Conservation (phyloP, 2,329 filamentous ascomycete genomes). For the Phyllosticta citrichinensis region DNA sequence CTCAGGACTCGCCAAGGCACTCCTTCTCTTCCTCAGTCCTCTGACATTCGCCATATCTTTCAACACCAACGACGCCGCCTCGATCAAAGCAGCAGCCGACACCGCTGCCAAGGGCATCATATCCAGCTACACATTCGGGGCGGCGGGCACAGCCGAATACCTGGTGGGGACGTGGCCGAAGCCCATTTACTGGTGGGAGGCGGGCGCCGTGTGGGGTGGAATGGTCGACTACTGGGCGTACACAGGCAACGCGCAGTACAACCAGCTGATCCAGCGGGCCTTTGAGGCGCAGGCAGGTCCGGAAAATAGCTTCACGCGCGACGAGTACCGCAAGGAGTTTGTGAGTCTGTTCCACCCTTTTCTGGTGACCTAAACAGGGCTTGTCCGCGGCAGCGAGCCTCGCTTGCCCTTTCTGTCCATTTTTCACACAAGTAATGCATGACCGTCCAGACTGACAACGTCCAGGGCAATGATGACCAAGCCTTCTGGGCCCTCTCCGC, state of each 20-base stretch:
- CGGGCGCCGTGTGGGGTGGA: constrained; percentile 29
- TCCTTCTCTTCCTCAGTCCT: background rate
- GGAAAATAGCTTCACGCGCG: constrained; percentile 60
- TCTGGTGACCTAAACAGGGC: background rate
- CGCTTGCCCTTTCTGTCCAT: too few species aligned
- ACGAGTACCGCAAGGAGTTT: constrained; percentile 13
- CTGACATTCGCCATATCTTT: background rate
- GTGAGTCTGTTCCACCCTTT: constrained; percentile 15
- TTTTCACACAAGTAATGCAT: too few species aligned
- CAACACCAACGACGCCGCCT: background rate
- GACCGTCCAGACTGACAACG: background rate
- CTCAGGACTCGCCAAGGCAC: background rate
- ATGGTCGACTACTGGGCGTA: constrained; percentile 35
- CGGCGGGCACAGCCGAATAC: constrained; percentile 22
- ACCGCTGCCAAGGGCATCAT: constrained; percentile 4
- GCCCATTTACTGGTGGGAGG: constrained; percentile 36
- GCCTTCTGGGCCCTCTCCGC: constrained; percentile 49
- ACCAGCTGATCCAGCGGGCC: constrained; percentile 35
- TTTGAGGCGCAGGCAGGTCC: constrained; percentile 66
- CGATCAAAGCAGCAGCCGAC: constrained; percentile 3
- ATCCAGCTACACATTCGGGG: constrained; percentile 3
- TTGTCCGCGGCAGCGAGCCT: constrained; percentile 1
- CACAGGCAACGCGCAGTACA: constrained; percentile 30
- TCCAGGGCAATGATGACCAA: constrained; percentile 50
- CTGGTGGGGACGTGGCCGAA: constrained; percentile 39